Evolutionary conservation across 768 basidiomycete genomes (phyloP).

Genomic region (Suillus lakei): DNA sequence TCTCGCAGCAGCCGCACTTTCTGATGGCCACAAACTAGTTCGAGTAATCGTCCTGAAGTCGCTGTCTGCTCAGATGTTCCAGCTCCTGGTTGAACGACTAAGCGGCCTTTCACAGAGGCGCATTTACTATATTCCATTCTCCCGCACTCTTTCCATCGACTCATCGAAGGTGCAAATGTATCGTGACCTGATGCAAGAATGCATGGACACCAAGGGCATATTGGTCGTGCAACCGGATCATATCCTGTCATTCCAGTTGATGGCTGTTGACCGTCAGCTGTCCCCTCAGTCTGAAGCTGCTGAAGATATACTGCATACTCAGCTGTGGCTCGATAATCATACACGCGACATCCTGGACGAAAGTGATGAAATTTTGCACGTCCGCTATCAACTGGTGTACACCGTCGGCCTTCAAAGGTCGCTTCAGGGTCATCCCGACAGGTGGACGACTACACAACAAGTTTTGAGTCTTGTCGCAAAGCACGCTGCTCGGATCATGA

Average conservation of each 20-base stretch:
- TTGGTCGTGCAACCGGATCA: slow-evolving; percentile 36
- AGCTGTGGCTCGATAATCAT: slow-evolving; percentile 7
- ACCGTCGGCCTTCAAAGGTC: neutral
- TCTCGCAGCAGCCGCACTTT: slow-evolving; percentile 24
- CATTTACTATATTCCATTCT: slow-evolving; percentile 32
- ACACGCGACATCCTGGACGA: neutral
- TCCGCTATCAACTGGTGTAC: slow-evolving; percentile 1
- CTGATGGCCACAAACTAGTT: slow-evolving; percentile 28
- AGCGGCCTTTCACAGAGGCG: slow-evolving; percentile 32
- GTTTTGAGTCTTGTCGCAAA: slow-evolving; percentile 31
- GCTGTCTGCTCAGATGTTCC: slow-evolving; percentile 32
- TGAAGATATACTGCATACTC: slow-evolving; percentile 29
- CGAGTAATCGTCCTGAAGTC: slow-evolving; percentile 35
- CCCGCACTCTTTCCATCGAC: slow-evolving; percentile 24
- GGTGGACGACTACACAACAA: slow-evolving; percentile 32
- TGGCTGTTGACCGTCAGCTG: slow-evolving; percentile 28
- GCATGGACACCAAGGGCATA: slow-evolving; percentile 25
- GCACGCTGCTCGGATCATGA: slow-evolving; percentile 17
- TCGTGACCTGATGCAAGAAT: slow-evolving; percentile 18
- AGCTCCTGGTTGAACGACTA: slow-evolving; percentile 27
- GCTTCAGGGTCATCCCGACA: neutral
- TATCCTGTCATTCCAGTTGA: slow-evolving; percentile 34
- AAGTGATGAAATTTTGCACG: neutral
- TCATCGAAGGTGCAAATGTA: slow-evolving; percentile 27
- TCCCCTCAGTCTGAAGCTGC: slow-evolving; percentile 9